A percentile compares a stretch with the other conserved stretches of the same genome.
Evolutionary conservation across 1,284 basidiomycete genomes (phyloP).

Genomic region (Rugosomyces carneus): DNA sequence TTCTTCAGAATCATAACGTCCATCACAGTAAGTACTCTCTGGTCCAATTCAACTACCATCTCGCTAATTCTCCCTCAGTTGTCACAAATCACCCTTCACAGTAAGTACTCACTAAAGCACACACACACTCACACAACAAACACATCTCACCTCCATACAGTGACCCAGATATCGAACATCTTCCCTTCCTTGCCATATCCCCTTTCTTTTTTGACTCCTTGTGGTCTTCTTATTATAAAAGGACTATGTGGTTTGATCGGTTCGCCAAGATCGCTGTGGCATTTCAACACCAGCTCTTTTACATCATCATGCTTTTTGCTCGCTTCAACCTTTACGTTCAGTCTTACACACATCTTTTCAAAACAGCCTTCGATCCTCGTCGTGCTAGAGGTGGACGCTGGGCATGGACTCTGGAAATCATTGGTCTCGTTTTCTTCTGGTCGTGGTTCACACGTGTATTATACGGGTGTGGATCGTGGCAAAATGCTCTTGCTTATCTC

Average conservation of each 20-base stretch:
- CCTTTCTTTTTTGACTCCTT: conserved; percentile 80
- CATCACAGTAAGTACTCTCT: conserved; percentile 70
- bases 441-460: conserved; percentile 70
- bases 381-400: conserved; percentile 59
- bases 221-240: conserved; percentile 95
- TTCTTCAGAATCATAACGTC: conserved; percentile 85
- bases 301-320: conserved; percentile 85
- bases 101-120: conserved; percentile 34
- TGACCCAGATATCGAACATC: conserved; percentile 93
- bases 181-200: conserved; percentile 95
- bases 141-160: conserved; percentile 37
- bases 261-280: conserved; percentile 47
- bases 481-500: conserved; percentile 60
- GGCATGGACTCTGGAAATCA: conserved; percentile 70
- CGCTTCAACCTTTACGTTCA: conserved; percentile 95
- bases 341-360: conserved; percentile 76
- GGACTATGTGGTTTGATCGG: conserved; percentile 75
- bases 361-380: conserved; percentile 53
- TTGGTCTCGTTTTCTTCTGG: conserved; percentile 72
- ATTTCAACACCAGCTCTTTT: conserved; percentile 91
- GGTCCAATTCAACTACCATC: conserved; percentile 1
- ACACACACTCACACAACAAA: neutral
- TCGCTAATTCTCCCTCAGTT: conserved; percentile 40
- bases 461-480: conserved; percentile 63
- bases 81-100: conserved; percentile 98